Percentiles rank a stretch among this genome's conserved stretches.
Conservation (phyloP, 257 asterid genomes). For the Penstemon eatonii region DNA sequence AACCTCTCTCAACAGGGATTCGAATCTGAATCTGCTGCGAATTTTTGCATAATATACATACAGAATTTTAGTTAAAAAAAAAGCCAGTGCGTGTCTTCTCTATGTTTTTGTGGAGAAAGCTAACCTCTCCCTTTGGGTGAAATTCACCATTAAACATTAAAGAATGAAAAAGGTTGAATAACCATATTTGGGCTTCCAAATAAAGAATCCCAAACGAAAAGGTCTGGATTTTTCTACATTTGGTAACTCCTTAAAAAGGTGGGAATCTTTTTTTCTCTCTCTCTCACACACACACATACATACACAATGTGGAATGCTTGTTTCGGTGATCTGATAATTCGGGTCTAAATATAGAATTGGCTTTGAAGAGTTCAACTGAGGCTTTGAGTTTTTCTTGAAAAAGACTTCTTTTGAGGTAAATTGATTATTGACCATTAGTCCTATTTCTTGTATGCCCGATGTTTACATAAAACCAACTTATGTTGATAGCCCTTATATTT, state of each 20-base stretch:
- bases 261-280: constrained; percentile 4
- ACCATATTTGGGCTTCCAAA: too few species aligned
- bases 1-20: too few species aligned
- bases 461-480: too few species aligned
- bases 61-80: neutral
- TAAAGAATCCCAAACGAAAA: neutral
- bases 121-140: neutral
- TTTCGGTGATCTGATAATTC: constrained; percentile 15
- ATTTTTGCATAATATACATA: neutral
- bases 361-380: neutral
- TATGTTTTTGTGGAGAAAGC: neutral
- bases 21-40: too few species aligned
- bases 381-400: neutral
- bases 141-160: too few species aligned
- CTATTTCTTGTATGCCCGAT: neutral
- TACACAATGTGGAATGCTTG: neutral
- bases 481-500: neutral
- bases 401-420: constrained; percentile 6
- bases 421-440: neutral
- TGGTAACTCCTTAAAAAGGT: constrained; percentile 6
- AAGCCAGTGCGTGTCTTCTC: too few species aligned
- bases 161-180: neutral
- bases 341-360: constrained; percentile 10
- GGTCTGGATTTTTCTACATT: neutral
- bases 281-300: neutral